phyloP scores from a whole-genome alignment of 2,329 filamentous ascomycete species.

The Zymoseptoria crescenta region DNA sequence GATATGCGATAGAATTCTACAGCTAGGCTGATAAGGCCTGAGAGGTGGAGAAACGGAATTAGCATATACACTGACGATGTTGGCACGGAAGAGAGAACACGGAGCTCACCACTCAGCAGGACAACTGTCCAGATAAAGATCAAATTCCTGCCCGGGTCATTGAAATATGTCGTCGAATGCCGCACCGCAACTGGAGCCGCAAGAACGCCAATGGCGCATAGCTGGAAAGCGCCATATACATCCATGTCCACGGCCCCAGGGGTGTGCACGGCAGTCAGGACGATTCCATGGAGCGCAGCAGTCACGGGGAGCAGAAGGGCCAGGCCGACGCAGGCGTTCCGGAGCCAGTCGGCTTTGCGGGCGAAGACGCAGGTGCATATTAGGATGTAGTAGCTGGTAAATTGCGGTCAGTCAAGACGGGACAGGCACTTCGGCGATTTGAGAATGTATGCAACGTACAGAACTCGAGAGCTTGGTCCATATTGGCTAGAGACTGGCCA shows the following conservation, averaged over 20 bases:
- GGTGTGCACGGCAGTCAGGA: slow-evolving; percentile 52
- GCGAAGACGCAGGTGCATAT: slow-evolving; percentile 56
- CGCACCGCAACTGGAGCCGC: slow-evolving; percentile 56
- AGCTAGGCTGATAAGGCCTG: slow-evolving; percentile 53
- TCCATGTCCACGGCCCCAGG: slow-evolving; percentile 60
- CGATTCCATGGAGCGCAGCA: slow-evolving; percentile 56
- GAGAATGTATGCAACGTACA: slow-evolving; percentile 34
- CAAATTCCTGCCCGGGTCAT: slow-evolving; percentile 54
- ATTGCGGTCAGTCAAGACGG: not conserved
- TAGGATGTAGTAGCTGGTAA: slow-evolving; percentile 53
- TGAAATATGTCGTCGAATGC: slow-evolving; percentile 56
- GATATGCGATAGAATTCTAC: slow-evolving; percentile 56
- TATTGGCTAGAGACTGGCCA: slow-evolving; percentile 53
- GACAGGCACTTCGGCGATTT: not conserved
- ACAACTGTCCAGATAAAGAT: slow-evolving; percentile 61
- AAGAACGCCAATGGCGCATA: slow-evolving; percentile 59
- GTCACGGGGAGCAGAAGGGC: slow-evolving; percentile 56
- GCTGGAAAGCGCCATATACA: slow-evolving; percentile 59
- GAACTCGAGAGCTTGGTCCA: slow-evolving; percentile 45
- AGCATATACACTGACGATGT: too few species aligned
- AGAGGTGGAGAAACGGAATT: too few species aligned
- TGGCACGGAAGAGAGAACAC: not conserved
- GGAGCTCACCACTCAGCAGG: slow-evolving; percentile 49
- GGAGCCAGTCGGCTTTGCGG: slow-evolving; percentile 54
- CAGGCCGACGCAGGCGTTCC: slow-evolving; percentile 55